Percentiles rank a stretch among this genome's conserved stretches.
Evolutionary conservation across 2,329 filamentous ascomycete species (phyloP).

Genomic region (Arthrobotrys iridis): DNA sequence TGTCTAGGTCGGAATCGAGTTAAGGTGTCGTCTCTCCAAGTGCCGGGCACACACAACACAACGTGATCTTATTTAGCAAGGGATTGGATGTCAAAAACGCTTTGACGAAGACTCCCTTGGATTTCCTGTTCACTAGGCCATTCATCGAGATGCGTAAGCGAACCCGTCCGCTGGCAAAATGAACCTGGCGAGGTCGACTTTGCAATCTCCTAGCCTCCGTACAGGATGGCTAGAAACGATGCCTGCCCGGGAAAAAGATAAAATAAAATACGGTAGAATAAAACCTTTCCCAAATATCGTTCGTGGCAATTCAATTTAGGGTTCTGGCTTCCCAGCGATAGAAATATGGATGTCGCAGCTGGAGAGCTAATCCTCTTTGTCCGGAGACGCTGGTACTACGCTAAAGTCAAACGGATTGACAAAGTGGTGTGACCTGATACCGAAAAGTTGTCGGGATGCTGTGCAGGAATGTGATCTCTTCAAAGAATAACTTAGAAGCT

Average conservation of each 20-base stretch:
- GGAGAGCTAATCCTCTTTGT: background rate
- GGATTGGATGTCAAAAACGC: slow-evolving; percentile 15
- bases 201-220: slow-evolving; percentile 15
- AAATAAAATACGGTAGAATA: too few relatives aligned
- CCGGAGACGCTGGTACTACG: slow-evolving; percentile 43
- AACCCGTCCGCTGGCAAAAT: slow-evolving; percentile 35
- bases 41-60: slow-evolving; percentile 40
- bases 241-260: slow-evolving; percentile 10
- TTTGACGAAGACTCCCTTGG: slow-evolving; percentile 47
- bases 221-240: slow-evolving; percentile 6
- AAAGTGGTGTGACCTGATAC: slow-evolving; percentile 41
- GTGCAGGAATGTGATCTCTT: background rate
- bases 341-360: slow-evolving; percentile 10
- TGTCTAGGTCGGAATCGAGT: background rate
- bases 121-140: slow-evolving; percentile 30
- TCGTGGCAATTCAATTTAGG: background rate
- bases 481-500: background rate
- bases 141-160: slow-evolving; percentile 52
- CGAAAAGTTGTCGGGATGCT: slow-evolving; percentile 31
- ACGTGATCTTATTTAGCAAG: slow-evolving; percentile 21
- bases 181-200: slow-evolving; percentile 18
- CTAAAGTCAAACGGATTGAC: slow-evolving; percentile 36
- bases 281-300: slow-evolving; percentile 25
- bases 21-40: slow-evolving; percentile 5
- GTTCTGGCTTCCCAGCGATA: slow-evolving; percentile 20